phyloP scores from a whole-genome alignment of 179 eudicot genomes.

The Amaranthus tricolor region DNA sequence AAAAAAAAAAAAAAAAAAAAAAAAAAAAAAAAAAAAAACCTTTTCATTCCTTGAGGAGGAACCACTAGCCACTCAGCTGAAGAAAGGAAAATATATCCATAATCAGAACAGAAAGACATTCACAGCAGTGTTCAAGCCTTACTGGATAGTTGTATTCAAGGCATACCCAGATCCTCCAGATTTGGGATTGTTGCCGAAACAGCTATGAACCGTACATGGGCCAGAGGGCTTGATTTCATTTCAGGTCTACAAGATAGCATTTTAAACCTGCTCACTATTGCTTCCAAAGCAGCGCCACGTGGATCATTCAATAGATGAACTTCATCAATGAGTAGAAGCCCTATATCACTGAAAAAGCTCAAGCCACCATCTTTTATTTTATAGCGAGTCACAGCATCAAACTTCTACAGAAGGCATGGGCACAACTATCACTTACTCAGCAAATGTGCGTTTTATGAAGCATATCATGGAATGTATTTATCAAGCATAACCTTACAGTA shows the following conservation, averaged over 20 bases:
- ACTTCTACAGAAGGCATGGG: constrained; percentile 57
- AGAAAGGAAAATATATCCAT: constrained; percentile 17
- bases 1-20: constrained; percentile 32
- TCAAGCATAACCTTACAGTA: not conserved
- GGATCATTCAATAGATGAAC: constrained; percentile 95
- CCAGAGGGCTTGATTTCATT: constrained; percentile 69
- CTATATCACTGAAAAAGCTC: constrained; percentile 95
- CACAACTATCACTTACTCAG: constrained; percentile 10
- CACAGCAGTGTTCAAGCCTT: not conserved
- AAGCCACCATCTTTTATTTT: constrained; percentile 84
- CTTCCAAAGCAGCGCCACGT: constrained; percentile 98
- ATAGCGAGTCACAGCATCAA: constrained; percentile 94
- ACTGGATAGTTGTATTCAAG: constrained; percentile 9
- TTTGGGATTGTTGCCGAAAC: constrained; percentile 98
- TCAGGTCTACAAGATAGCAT: constrained; percentile 81
- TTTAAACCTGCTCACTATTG: constrained; percentile 92
- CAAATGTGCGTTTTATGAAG: constrained; percentile 2
- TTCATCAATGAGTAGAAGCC: constrained; percentile 93
- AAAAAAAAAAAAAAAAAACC: no score
- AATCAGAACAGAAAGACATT: not conserved
- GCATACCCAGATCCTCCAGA: constrained; percentile 82
- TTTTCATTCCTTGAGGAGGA: constrained; percentile 83
- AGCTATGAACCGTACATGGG: constrained; percentile 76
- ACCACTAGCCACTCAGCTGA: constrained; percentile 98
- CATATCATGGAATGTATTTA: not conserved